Evolutionary conservation across 768 basidiomycete genomes (phyloP).

Genomic region (Suillus cothurnatus): DNA sequence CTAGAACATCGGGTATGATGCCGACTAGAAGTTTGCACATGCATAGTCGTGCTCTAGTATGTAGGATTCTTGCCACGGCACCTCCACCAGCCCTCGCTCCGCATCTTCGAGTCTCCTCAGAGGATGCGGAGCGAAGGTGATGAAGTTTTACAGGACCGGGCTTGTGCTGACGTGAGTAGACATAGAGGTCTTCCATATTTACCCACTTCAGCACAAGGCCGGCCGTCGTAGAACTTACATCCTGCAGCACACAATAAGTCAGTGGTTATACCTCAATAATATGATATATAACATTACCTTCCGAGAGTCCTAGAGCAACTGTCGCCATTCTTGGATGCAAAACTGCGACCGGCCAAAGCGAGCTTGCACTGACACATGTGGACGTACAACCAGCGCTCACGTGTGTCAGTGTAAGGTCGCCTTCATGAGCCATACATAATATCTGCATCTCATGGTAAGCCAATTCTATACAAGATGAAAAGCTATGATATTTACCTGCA

Average conservation of each 20-base stretch:
- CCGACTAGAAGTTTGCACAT: no score
- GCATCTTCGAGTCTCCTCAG: background rate
- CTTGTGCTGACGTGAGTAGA: background rate
- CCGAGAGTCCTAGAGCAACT: background rate
- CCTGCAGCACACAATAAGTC: background rate
- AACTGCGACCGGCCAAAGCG: background rate
- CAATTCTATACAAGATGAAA: background rate
- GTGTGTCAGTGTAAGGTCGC: background rate
- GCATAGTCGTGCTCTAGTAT: no score
- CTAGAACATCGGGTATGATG: no score
- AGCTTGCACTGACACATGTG: no score
- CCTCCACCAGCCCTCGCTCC: background rate
- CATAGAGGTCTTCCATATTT: background rate
- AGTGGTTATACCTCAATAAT: background rate
- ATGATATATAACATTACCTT: background rate
- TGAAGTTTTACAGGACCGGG: background rate
- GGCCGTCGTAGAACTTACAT: background rate
- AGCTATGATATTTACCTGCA: background rate
- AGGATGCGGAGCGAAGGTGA: background rate
- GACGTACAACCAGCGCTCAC: no score
- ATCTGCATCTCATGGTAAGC: background rate
- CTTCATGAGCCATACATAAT: background rate
- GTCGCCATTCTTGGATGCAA: background rate
- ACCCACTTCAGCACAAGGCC: background rate
- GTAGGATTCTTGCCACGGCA: background rate